Conservation (phyloP, 306 rosid genomes). For the Rubus parviflorus region DNA sequence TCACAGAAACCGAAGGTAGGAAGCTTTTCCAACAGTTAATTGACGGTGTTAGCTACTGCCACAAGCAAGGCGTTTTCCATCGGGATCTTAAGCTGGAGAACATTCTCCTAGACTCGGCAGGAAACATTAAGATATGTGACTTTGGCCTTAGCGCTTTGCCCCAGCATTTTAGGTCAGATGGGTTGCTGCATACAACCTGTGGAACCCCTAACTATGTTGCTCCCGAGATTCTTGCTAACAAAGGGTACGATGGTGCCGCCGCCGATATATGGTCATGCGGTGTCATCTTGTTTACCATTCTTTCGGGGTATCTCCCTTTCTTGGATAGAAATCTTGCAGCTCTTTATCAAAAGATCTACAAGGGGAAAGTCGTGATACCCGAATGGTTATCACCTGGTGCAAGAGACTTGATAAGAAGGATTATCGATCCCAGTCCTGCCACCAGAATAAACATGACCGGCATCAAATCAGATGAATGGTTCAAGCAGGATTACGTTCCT, state of each 20-base stretch:
- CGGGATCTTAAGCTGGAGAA: conserved; percentile 93
- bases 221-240: conserved; percentile 73
- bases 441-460: conserved; percentile 59
- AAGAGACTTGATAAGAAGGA: conserved; percentile 56
- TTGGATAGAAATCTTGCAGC: conserved; percentile 77
- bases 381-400: conserved; percentile 76
- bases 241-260: conserved; percentile 84
- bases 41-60: conserved; percentile 88
- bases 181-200: conserved; percentile 86
- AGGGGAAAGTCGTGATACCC: conserved; percentile 62
- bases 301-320: conserved; percentile 73
- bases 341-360: conserved; percentile 77
- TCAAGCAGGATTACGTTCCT: conserved; percentile 60
- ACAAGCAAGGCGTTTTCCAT: conserved; percentile 80
- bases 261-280: conserved; percentile 91
- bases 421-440: conserved; percentile 74
- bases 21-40: conserved; percentile 80
- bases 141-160: conserved; percentile 94
- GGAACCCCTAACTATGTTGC: conserved; percentile 98
- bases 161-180: conserved; percentile 74
- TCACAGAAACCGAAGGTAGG: conserved; percentile 55
- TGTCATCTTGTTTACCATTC: conserved; percentile 70
- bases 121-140: conserved; percentile 80
- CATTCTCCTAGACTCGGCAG: conserved; percentile 68
- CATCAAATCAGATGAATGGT: conserved; percentile 83